Evolutionary conservation across 2,329 filamentous ascomycete species (phyloP), one percentile per base, ranked within the genome.

Genomic region (Fusarium denticulatum): DNA sequence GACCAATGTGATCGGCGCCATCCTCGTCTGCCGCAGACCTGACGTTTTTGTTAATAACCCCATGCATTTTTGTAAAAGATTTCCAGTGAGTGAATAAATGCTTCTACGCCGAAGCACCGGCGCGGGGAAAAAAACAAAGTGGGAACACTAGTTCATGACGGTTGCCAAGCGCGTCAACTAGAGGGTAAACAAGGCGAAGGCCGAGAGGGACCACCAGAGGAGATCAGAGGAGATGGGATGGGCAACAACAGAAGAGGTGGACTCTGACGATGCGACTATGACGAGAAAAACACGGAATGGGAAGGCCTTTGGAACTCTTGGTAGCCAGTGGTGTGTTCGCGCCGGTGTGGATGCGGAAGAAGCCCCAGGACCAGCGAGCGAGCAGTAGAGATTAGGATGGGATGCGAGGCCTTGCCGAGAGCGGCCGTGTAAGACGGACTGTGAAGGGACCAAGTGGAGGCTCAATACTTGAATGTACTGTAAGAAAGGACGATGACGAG

Each of bases 1-100:
- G 93, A 81, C 94, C 94, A 82, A 94, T 92, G 77, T 94, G 91
- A 82, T 95, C 93, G 81, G 87, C 86, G 79, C 86, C 88, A 81
- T 94, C 92, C 80, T 96, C 93, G 76, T 93, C 92, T 68, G 87
- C 82, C 78, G 87, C 83, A 81, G 88, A 85, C 84, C 88, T 90
- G 82, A 80, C 83, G 77, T 82, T 81, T 78, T 84, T 82, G 87
- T 90, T 86, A 78, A 88, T 86, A 78, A 88, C 82, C 80, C 81
- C 82, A 74, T 83, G 82, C 83, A 87, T 85, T 77, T 77, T 80
- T 76, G 75, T 73, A 77, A 76, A 73, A 71, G 70, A 76, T 75
- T 71, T 78, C 71, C 58, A 71, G 68, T 73, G 76, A 76, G 76
- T 74, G 72, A 77, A 75, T 75, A 74, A 77, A 78, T 77, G 72